Percentiles rank a stretch among this genome's conserved stretches.
These are phyloP conservation scores for Salix koriyanagi DNA, from an alignment of 345 rosid species.

Conservation along the genomic window DNA sequence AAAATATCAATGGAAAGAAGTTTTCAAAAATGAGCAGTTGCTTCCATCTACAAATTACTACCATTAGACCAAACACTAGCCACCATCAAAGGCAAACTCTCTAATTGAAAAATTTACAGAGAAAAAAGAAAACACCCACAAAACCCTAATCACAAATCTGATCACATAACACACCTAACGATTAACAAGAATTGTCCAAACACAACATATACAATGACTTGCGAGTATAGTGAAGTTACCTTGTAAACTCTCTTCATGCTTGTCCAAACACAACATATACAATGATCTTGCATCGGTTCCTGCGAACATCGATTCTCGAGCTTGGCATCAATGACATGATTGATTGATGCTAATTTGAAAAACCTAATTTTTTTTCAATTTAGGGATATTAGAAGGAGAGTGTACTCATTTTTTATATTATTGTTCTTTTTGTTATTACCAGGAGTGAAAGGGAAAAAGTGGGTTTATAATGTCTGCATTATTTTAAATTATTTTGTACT, in stretches of 20 bases:
- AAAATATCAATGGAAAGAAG: slow-evolving; percentile 23
- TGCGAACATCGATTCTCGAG: slow-evolving; percentile 7
- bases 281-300: slow-evolving; percentile 16
- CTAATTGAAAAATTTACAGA: slow-evolving; percentile 8
- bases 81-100: slow-evolving; percentile 27
- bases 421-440: too few relatives aligned
- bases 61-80: slow-evolving; percentile 25
- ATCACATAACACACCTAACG: neutral
- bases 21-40: slow-evolving; percentile 25
- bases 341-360: neutral
- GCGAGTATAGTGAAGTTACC: neutral
- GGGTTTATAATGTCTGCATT: too few relatives aligned
- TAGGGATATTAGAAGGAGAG: too few relatives aligned
- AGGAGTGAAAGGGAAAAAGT: too few relatives aligned
- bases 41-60: slow-evolving; percentile 18
- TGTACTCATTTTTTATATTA: too few relatives aligned
- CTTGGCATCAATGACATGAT: slow-evolving; percentile 15
- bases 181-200: neutral
- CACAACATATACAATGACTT: neutral
- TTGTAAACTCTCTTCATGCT: slow-evolving; percentile 11
- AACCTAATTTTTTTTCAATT: neutral
- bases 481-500: too few relatives aligned
- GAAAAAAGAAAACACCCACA: neutral
- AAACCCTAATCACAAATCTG: neutral
- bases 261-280: too few relatives aligned